These are phyloP conservation scores for Vitis hybrid DNA, from an alignment of 177 flowering plant genomes.

Conservation along the genomic window DNA sequence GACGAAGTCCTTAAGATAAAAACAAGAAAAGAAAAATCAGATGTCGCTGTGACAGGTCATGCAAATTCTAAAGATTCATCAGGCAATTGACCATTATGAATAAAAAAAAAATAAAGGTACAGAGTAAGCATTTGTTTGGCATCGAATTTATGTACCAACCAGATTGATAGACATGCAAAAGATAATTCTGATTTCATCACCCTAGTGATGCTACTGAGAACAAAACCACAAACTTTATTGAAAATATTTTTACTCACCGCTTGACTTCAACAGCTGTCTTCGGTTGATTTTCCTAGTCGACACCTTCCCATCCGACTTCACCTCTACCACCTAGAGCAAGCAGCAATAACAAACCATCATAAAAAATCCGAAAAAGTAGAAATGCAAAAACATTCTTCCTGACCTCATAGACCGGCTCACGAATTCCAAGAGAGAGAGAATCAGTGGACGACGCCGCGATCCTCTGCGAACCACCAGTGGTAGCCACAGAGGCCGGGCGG, in stretches of 20 bases:
- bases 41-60: neutral
- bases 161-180: neutral
- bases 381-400: neutral
- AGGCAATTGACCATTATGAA: neutral
- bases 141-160: no score
- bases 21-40: neutral
- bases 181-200: neutral
- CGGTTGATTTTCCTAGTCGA: slow-evolving; percentile 75
- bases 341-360: neutral
- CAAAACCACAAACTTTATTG: neutral
- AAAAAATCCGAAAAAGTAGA: neutral
- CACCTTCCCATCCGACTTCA: slow-evolving; percentile 65
- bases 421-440: slow-evolving; percentile 66
- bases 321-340: slow-evolving; percentile 75
- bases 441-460: slow-evolving; percentile 31
- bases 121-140: no score
- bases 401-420: slow-evolving; percentile 92
- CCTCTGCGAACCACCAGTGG: slow-evolving; percentile 12
- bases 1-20: slow-evolving; percentile 77
- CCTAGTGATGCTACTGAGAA: neutral
- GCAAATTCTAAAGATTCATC: neutral
- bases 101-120: no score
- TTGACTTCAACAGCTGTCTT: slow-evolving; percentile 79
- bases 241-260: slow-evolving; percentile 52
- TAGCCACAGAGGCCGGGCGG: neutral